phyloP scores from a whole-genome alignment of 2,329 filamentous ascomycete species.

The Penicillium sp. region DNA sequence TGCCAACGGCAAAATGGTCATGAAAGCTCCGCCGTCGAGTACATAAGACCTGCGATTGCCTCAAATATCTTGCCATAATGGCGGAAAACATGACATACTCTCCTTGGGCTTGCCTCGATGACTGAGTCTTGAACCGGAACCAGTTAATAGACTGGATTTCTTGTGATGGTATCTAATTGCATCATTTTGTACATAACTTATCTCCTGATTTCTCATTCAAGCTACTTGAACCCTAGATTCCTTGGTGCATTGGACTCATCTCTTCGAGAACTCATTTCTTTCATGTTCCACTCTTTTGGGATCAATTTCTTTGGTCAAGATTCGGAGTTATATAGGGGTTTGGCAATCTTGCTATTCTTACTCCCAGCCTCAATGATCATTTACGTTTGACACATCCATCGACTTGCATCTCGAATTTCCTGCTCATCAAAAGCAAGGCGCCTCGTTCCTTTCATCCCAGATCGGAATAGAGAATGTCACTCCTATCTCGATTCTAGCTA shows the following conservation, averaged over 20 bases:
- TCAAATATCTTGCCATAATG: neutral
- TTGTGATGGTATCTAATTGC: constrained; percentile 2
- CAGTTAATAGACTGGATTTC: neutral
- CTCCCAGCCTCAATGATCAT: constrained; percentile 6
- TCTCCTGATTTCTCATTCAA: constrained; percentile 5
- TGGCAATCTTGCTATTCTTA: neutral
- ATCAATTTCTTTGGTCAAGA: neutral
- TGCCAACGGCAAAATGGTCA: constrained; percentile 35
- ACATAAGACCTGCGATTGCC: constrained; percentile 8
- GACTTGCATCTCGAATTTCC: constrained; percentile 4
- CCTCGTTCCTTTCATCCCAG: neutral
- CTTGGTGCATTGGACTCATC: constrained; percentile 9
- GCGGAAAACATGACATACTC: neutral
- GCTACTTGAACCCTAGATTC: constrained; percentile 7
- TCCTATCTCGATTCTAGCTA: neutral
- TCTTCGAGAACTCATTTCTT: neutral
- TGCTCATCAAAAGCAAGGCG: neutral
- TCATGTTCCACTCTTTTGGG: constrained; percentile 9
- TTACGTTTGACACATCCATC: constrained; percentile 4
- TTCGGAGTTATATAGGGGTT: neutral
- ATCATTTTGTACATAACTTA: constrained; percentile 22
- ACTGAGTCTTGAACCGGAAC: neutral
- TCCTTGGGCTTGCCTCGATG: neutral
- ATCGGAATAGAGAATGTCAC: neutral
- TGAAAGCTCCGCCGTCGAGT: constrained; percentile 29